A percentile compares a stretch with the other conserved stretches of the same genome.
Conservation (phyloP, 352 stramenopile species). For the Globisporangium splendens region DNA sequence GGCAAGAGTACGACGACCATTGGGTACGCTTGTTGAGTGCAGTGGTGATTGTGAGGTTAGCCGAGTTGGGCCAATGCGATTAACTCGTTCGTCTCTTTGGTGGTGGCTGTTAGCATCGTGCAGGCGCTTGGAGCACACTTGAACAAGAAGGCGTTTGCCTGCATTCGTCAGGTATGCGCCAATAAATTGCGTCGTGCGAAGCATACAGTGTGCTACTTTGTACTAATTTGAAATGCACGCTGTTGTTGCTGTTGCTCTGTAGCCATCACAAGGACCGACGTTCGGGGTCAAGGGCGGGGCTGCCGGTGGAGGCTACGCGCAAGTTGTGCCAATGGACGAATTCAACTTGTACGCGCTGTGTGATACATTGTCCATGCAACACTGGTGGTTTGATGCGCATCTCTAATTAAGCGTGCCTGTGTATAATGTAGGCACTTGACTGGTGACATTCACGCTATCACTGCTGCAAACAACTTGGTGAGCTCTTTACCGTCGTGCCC, state of each 20-base stretch:
- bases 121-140: conserved; percentile 93
- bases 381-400: too few species aligned
- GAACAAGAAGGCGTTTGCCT: conserved; percentile 94
- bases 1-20: conserved; percentile 99
- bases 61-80: background rate
- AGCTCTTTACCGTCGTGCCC: background rate
- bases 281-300: conserved; percentile 97
- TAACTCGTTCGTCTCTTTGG: conserved; percentile 65
- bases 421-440: conserved; percentile 88
- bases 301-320: conserved; percentile 88
- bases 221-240: background rate
- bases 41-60: background rate
- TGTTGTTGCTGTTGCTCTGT: conserved; percentile 18
- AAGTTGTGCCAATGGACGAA: conserved; percentile 96
- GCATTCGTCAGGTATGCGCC: conserved; percentile 90
- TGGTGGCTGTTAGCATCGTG: conserved; percentile 64
- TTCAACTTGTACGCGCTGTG: conserved; percentile 93
- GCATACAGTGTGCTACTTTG: too few species aligned
- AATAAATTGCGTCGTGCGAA: too few species aligned
- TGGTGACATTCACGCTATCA: conserved; percentile 98
- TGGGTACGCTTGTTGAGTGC: conserved; percentile 47
- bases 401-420: too few species aligned
- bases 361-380: too few species aligned
- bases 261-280: conserved; percentile 96
- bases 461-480: conserved; percentile 96